Evolutionary conservation across 176 grass and related monocot genomes (phyloP), one percentile per base, ranked within the genome.

Genomic region (Eleusine indica): DNA sequence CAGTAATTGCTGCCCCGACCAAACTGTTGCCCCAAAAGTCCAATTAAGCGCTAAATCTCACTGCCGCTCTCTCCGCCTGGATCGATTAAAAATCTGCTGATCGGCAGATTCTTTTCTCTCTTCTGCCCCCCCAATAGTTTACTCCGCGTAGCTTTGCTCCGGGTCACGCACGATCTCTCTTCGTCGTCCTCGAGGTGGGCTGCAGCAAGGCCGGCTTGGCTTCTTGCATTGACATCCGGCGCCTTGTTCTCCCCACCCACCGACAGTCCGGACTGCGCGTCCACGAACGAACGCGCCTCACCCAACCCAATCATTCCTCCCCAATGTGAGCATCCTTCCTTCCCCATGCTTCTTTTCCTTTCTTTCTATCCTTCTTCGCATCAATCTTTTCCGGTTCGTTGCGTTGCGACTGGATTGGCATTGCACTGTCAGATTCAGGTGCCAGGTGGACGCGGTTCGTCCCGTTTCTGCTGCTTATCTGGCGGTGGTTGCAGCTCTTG

Each of bases 251-350:
- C 61, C 70, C 42, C n/a, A 60, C 44, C 71, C 82, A 85, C 82
- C 77, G 82, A 85, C 87, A 81, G 16, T 46, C 56, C 49, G 21
- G 38, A 76, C 71, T 64, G 82, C 87, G 82, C 61, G 71, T 51
- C 87, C 82, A 89, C 87, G 64, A 85, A 76, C 65, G 61, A 53
- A 49, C 42, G 40, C 64, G 61, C 51, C 56, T 40, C 39, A 9
- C 35, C 51, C 49, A 47, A 47, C 11, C 42, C 52, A 80, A 83
- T 83, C 74, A 83, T 72, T 54, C 57, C 21, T 22, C 3, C 29
- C 63, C 48, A 10, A 19, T 49, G 16, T 69, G 70, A 69, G 82
- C 76, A 39, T 66, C 77, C 18, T 70, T 63, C 22, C n/a, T 39
- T 57, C 6, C 3, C 7, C 32, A 35, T 35, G 32, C 32, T 35